Percentiles rank a stretch among this genome's conserved stretches.
Conservation (phyloP, 257 asterid genomes). For the Nicotiana noctiflora region DNA sequence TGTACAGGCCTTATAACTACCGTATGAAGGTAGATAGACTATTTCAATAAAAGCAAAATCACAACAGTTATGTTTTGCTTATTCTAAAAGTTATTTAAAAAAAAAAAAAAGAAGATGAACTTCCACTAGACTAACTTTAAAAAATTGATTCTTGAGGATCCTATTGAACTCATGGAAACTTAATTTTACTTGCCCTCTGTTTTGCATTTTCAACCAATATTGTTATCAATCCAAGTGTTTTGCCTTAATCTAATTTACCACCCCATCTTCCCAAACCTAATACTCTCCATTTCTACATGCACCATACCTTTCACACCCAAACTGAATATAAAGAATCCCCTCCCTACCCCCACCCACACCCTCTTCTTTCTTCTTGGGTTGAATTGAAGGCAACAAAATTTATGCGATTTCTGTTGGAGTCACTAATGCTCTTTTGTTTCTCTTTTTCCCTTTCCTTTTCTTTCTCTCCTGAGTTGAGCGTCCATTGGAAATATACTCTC, state of each 20-base stretch:
- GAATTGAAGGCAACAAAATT: background rate
- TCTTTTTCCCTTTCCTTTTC: too few species aligned
- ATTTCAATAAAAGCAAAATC: too few species aligned
- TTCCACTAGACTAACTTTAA: background rate
- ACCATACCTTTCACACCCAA: background rate
- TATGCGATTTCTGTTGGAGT: too few species aligned
- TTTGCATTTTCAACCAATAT: background rate
- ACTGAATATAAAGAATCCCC: background rate
- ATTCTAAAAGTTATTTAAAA: too few species aligned
- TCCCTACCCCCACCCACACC: background rate
- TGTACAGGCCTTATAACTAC: too few species aligned
- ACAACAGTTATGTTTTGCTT: too few species aligned
- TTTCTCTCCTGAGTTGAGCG: too few species aligned
- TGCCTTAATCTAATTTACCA: background rate
- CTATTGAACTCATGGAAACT: background rate
- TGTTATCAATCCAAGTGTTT: background rate
- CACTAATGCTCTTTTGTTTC: too few species aligned
- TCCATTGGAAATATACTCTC: too few species aligned
- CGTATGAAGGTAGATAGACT: too few species aligned
- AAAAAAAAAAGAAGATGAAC: background rate
- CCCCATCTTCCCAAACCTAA: background rate
- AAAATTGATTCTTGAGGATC: background rate
- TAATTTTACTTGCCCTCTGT: background rate
- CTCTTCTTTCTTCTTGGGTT: background rate
- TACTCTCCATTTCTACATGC: constrained; percentile 5